A percentile compares a stretch with the other conserved stretches of the same genome.
Evolutionary conservation across 768 basidiomycete species (phyloP).

Genomic region (Amylocystis lapponica): DNA sequence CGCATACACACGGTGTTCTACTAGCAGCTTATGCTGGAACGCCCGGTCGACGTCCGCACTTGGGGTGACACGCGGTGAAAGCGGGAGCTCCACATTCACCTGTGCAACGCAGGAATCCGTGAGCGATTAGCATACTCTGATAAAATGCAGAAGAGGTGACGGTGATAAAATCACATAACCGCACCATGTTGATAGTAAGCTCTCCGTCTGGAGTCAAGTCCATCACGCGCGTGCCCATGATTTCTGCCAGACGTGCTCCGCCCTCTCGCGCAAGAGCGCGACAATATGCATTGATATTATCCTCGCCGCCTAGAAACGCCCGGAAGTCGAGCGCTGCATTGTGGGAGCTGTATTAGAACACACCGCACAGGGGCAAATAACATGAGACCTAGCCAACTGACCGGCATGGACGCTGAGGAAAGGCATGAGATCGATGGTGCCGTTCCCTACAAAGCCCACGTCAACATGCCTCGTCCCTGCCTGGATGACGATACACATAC

Average conservation of each 20-base stretch:
- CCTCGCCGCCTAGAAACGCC: slow-evolving; percentile 65
- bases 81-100: slow-evolving; percentile 36
- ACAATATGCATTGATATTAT: slow-evolving; percentile 62
- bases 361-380: too few species aligned
- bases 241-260: slow-evolving; percentile 49
- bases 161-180: too few species aligned
- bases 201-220: slow-evolving; percentile 44
- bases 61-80: neutral
- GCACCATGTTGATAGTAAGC: slow-evolving; percentile 68
- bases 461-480: neutral
- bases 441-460: neutral
- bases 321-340: slow-evolving; percentile 63
- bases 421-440: neutral
- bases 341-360: too few species aligned
- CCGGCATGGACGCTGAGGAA: neutral
- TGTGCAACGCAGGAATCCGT: slow-evolving; percentile 6
- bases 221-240: slow-evolving; percentile 56
- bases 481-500: slow-evolving; percentile 29
- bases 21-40: slow-evolving; percentile 19
- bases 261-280: slow-evolving; percentile 61
- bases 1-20: slow-evolving; percentile 21
- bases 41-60: neutral
- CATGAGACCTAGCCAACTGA: neutral
- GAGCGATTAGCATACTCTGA: neutral
- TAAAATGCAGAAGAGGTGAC: neutral